Conservation (phyloP, 768 basidiomycete genomes). For the Lentinula raphanica region DNA sequence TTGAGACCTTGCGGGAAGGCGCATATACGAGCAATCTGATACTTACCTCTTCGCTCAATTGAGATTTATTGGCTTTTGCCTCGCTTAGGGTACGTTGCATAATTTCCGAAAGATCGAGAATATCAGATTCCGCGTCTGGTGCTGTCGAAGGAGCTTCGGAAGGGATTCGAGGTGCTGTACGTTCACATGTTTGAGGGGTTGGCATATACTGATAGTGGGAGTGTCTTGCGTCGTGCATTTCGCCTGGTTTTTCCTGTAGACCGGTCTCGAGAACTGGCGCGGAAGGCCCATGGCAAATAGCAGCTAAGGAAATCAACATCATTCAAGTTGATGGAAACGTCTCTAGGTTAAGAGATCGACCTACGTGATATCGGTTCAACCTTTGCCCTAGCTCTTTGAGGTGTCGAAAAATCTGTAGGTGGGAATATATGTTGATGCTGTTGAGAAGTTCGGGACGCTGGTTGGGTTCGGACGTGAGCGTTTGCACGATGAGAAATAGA, state of each 20-base stretch:
- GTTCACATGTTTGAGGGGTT: background rate
- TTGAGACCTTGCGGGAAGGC: background rate
- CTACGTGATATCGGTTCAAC: background rate
- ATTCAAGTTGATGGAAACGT: no score
- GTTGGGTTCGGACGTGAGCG: background rate
- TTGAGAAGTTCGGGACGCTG: background rate
- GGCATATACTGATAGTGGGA: background rate
- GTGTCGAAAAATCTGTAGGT: background rate
- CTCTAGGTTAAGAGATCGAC: background rate
- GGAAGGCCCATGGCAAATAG: background rate
- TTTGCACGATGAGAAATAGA: background rate
- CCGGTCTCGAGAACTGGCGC: background rate
- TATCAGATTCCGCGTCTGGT: slow-evolving; percentile 11
- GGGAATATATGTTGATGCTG: slow-evolving; percentile 2
- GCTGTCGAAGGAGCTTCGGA: background rate
- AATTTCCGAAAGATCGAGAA: slow-evolving; percentile 17
- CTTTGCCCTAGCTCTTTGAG: background rate
- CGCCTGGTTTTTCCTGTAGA: background rate
- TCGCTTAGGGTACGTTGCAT: slow-evolving; percentile 19
- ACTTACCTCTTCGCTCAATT: slow-evolving; percentile 21
- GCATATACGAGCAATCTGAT: slow-evolving; percentile 8
- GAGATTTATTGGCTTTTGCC: slow-evolving; percentile 16
- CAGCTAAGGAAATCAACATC: background rate
- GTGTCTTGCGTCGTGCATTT: background rate
- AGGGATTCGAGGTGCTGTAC: background rate